Evolutionary conservation across 805 yeast genomes (phyloP).

Genomic region (Candida nanaspora): DNA sequence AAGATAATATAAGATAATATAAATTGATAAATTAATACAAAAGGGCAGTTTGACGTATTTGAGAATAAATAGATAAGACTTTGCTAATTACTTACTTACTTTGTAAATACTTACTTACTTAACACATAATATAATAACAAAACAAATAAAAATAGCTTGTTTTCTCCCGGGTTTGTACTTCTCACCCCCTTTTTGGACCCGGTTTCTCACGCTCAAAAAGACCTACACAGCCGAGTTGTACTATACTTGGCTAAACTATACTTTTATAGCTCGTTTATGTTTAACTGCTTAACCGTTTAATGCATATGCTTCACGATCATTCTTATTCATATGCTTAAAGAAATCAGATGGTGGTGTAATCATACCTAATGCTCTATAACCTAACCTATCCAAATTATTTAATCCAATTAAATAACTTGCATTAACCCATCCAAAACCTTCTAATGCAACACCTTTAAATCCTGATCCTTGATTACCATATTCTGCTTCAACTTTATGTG

Average conservation of each 20-base stretch:
- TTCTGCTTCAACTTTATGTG: conserved; percentile 91
- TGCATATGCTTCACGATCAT: conserved; percentile 33
- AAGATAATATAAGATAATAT: too few relatives aligned
- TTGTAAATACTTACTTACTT: too few relatives aligned
- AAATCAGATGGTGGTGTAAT: conserved; percentile 67
- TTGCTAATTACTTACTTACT: too few relatives aligned
- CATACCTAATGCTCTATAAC: conserved; percentile 72
- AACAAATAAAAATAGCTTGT: too few relatives aligned
- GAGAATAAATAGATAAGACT: too few relatives aligned
- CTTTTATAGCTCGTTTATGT: not conserved
- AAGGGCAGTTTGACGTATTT: too few relatives aligned
- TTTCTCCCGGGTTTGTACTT: too few relatives aligned
- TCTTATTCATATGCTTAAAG: conserved; percentile 37
- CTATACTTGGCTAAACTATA: not conserved
- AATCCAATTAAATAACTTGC: conserved; percentile 76
- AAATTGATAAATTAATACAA: too few relatives aligned
- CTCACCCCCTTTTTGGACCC: too few relatives aligned
- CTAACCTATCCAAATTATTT: conserved; percentile 55
- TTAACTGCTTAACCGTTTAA: conserved; percentile 1
- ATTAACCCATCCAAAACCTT: conserved; percentile 98
- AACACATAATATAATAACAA: too few relatives aligned
- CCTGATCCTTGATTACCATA: conserved; percentile 96
- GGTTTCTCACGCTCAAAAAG: too few relatives aligned
- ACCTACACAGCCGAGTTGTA: too few relatives aligned
- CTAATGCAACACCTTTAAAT: conserved; percentile 87